Percentiles rank a stretch among this genome's conserved stretches.
Conservation (phyloP, 176 grass and related monocot genomes). For the Eleusine coracana region DNA sequence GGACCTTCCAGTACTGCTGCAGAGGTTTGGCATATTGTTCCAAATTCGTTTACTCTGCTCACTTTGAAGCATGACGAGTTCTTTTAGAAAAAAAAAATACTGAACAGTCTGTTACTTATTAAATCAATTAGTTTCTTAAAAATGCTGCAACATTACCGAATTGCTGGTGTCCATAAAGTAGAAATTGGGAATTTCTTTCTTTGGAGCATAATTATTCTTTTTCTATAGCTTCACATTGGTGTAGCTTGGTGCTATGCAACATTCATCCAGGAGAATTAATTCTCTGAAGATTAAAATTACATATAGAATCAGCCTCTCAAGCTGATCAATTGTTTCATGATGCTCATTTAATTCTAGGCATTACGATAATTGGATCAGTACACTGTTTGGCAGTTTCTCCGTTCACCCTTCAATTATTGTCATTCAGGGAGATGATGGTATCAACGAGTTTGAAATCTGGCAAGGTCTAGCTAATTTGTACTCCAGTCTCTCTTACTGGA, state of each 20-base stretch:
- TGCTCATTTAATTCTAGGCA: neutral
- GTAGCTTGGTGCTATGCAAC: neutral
- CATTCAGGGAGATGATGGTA: constrained; percentile 47
- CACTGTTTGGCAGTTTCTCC: neutral
- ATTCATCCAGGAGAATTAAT: neutral
- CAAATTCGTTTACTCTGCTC: neutral
- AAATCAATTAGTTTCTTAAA: neutral
- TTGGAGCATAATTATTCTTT: neutral
- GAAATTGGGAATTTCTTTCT: neutral
- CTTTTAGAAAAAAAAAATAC: neutral
- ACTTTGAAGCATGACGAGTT: neutral
- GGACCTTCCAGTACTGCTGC: constrained; percentile 43
- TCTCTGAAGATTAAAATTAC: no score
- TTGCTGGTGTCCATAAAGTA: neutral
- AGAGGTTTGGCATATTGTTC: constrained; percentile 53
- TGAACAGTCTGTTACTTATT: neutral
- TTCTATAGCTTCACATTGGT: neutral
- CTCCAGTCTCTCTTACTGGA: constrained; percentile 65
- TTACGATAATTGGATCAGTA: neutral
- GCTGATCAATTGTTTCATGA: neutral
- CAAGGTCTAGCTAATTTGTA: constrained; percentile 92
- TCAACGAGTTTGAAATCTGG: constrained; percentile 90
- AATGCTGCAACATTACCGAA: neutral
- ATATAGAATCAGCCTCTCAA: neutral
- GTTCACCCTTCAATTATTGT: neutral